phyloP scores from a whole-genome alignment of 129 eudicot species.

The Flaveria ramosissima region DNA sequence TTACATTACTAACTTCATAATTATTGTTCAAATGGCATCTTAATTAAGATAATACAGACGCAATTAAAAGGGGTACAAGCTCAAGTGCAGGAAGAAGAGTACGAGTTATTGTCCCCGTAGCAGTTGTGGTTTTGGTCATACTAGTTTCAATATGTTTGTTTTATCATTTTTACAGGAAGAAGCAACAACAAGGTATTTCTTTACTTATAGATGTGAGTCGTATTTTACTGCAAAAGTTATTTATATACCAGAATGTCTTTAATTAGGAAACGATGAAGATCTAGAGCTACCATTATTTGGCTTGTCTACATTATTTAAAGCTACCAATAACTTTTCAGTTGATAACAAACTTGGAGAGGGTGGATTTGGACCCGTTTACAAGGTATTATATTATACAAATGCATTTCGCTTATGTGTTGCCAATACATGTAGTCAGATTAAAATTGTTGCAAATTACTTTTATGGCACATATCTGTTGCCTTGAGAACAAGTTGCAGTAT shows the following conservation, averaged over 20 bases:
- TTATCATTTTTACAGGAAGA: background rate
- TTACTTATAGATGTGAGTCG: conserved; percentile 25
- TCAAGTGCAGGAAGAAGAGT: background rate
- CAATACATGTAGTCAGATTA: background rate
- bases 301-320: conserved; percentile 20
- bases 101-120: background rate
- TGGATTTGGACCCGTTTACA: conserved; percentile 28
- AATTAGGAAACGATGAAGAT: background rate
- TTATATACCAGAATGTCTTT: no score
- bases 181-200: conserved; percentile 46
- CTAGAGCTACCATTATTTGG: conserved; percentile 28
- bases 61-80: background rate
- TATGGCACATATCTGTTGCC: no score
- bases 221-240: background rate
- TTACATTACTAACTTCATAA: background rate
- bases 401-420: no score
- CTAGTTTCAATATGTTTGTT: background rate
- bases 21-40: background rate
- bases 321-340: conserved; percentile 22
- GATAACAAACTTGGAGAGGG: conserved; percentile 26
- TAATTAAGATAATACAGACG: background rate
- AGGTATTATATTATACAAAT: conserved; percentile 3
- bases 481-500: no score
- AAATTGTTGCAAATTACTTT: background rate
- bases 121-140: background rate